phyloP scores from a whole-genome alignment of 2,329 filamentous ascomycete species.

The Zasmidium citrigriseum region DNA sequence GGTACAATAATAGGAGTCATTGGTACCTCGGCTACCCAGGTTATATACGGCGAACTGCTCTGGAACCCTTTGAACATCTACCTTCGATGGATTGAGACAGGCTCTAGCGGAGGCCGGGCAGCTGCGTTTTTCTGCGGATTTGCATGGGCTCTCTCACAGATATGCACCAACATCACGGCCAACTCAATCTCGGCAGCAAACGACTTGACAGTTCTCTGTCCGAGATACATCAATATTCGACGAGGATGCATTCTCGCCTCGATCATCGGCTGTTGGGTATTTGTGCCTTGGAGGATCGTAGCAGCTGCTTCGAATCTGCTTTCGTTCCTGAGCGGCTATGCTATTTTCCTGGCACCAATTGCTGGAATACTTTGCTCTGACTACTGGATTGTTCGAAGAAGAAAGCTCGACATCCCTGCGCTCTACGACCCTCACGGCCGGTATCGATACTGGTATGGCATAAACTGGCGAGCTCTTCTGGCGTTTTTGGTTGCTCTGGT shows the following conservation, averaged over 20 bases:
- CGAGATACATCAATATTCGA: conserved; percentile 50
- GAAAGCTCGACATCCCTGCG: conserved; percentile 51
- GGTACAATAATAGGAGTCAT: too few relatives aligned
- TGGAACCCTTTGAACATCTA: too few relatives aligned
- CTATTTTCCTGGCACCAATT: conserved; percentile 64
- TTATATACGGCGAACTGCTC: too few relatives aligned
- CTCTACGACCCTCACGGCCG: conserved; percentile 55
- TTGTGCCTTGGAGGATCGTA: too few relatives aligned
- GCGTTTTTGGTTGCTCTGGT: too few relatives aligned
- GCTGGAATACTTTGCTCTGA: conserved; percentile 61
- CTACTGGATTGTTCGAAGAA: conserved; percentile 56
- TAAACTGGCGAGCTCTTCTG: conserved; percentile 60
- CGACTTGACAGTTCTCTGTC: conserved; percentile 53
- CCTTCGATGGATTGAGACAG: too few relatives aligned
- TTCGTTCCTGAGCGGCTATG: too few relatives aligned
- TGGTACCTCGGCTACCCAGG: too few relatives aligned
- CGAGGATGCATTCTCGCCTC: conserved; percentile 45
- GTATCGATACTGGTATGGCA: conserved; percentile 53
- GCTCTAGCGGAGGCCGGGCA: too few relatives aligned
- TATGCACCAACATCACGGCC: conserved; percentile 52
- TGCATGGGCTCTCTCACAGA: conserved; percentile 58
- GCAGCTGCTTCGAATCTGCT: too few relatives aligned
- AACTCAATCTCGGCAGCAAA: conserved; percentile 56
- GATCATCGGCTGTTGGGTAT: too few relatives aligned
- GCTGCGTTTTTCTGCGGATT: conserved; percentile 21